phyloP scores from a whole-genome alignment of 345 rosid species.

The Hypericum perforatum region DNA sequence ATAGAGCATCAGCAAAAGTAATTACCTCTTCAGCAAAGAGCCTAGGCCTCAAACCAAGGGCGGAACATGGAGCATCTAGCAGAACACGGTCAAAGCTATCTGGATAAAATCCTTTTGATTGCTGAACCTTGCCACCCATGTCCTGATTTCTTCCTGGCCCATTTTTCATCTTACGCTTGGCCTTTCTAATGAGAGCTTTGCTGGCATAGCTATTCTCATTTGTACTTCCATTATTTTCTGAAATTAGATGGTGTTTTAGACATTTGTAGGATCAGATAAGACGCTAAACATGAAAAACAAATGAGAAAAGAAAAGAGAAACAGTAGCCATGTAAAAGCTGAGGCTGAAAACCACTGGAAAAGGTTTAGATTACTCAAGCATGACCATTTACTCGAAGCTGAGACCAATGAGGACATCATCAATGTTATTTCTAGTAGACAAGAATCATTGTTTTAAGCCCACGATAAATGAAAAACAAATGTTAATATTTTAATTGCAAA shows the following conservation, averaged over 20 bases:
- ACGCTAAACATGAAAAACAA: too few relatives aligned
- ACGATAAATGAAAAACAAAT: too few relatives aligned
- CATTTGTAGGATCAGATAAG: neutral
- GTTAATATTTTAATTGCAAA: too few relatives aligned
- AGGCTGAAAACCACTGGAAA: too few relatives aligned
- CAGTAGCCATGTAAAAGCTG: too few relatives aligned
- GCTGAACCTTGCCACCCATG: conserved; percentile 67
- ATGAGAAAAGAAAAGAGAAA: too few relatives aligned
- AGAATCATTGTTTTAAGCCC: too few relatives aligned
- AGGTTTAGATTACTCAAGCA: too few relatives aligned
- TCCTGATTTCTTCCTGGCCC: conserved; percentile 84
- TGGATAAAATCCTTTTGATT: conserved; percentile 70
- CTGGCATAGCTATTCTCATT: conserved; percentile 41
- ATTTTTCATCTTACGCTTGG: conserved; percentile 61
- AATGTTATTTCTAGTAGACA: too few relatives aligned
- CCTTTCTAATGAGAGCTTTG: conserved; percentile 69
- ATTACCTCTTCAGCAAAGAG: conserved; percentile 80
- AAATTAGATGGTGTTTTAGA: conserved; percentile 23
- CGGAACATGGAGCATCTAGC: conserved; percentile 99
- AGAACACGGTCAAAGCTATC: conserved; percentile 87
- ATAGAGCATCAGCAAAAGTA: too few relatives aligned
- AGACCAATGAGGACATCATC: too few relatives aligned
- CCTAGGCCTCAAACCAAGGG: conserved; percentile 95
- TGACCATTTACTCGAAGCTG: too few relatives aligned
- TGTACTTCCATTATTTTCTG: conserved; percentile 48